These are phyloP conservation scores for Umbelopsis sp. DNA, from an alignment of 192 early-diverging fungal species.

Conservation along the genomic window DNA sequence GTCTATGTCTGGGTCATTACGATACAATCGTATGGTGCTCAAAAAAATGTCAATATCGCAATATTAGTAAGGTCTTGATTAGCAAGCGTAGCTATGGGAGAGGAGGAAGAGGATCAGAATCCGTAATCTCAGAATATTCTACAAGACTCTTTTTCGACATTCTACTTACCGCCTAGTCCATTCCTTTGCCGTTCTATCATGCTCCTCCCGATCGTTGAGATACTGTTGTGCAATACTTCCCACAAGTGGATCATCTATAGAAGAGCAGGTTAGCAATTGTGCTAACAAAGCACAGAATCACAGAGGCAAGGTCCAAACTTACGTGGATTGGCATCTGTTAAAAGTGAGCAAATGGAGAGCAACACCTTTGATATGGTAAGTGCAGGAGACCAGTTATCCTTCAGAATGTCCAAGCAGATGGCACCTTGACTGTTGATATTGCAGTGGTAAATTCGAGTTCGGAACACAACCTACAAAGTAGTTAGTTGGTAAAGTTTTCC, in stretches of 20 bases:
- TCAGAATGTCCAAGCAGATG: constrained; percentile 94
- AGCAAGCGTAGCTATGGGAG: constrained; percentile 1
- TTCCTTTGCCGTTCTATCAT: constrained; percentile 86
- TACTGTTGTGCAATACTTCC: constrained; percentile 90
- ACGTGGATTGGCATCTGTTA: constrained; percentile 95
- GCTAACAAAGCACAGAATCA: neutral
- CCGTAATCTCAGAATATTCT: neutral
- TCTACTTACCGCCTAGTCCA: constrained; percentile 86
- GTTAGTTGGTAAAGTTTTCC: neutral
- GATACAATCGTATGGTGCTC: neutral
- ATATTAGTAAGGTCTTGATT: neutral
- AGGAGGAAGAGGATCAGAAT: neutral
- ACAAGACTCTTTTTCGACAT: neutral
- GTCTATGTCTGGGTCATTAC: neutral
- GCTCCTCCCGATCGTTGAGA: constrained; percentile 79
- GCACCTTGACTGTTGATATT: constrained; percentile 91
- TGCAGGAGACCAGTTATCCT: constrained; percentile 97
- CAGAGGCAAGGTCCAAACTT: constrained; percentile 32
- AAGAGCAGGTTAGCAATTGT: neutral
- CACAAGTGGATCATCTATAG: constrained; percentile 86
- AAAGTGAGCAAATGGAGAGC: constrained; percentile 89
- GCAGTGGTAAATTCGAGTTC: constrained; percentile 96
- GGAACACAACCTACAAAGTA: constrained; percentile 71
- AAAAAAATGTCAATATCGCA: neutral
- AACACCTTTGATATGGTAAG: constrained; percentile 95